Percentiles rank a stretch among this genome's conserved stretches.
phyloP scores from a whole-genome alignment of 225 moss, liverwort and hornwort genomes.

The Thuidium tamariscinum region DNA sequence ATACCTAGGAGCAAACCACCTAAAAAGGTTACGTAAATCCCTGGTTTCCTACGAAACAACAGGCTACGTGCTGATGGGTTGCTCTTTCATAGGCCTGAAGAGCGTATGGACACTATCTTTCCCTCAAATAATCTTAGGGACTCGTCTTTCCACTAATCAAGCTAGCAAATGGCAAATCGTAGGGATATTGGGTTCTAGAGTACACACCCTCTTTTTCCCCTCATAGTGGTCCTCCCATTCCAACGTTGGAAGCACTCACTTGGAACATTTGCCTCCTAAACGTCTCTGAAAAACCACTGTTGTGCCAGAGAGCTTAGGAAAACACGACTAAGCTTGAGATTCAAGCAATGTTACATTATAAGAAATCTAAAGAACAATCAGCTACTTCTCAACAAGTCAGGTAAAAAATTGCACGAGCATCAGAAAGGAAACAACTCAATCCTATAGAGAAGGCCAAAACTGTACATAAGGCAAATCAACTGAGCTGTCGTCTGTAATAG shows the following conservation, averaged over 20 bases:
- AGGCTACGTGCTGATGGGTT: not conserved
- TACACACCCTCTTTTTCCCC: not conserved
- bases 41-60: not conserved
- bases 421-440: not conserved
- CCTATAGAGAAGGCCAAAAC: conserved; percentile 1
- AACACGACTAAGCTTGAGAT: no score
- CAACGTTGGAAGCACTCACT: not conserved
- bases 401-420: not conserved
- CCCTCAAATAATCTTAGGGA: not conserved
- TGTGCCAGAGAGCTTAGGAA: not conserved
- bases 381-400: not conserved
- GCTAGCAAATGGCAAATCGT: no score
- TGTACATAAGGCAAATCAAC: conserved; percentile 20
- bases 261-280: not conserved
- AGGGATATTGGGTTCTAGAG: no score
- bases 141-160: not conserved
- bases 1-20: no score
- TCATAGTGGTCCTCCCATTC: not conserved
- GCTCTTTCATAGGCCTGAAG: not conserved
- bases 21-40: not conserved
- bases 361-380: not conserved
- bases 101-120: no score
- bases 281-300: not conserved
- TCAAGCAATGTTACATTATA: not conserved
- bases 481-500: conserved; percentile 1